Conservation (phyloP, 352 stramenopile genomes). For the Albugo candida region DNA sequence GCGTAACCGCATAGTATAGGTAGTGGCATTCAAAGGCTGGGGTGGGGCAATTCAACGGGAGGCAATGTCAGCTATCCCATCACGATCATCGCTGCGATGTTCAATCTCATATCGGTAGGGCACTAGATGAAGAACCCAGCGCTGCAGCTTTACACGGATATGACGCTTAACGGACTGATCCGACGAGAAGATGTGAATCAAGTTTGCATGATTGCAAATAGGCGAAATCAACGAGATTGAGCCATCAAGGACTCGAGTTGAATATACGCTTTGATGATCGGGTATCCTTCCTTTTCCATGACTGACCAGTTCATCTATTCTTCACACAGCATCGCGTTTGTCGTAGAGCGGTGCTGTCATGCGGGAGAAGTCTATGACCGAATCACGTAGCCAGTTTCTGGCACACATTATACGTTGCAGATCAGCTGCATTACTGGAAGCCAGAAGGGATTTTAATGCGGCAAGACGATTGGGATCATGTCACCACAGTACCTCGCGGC, state of each 20-base stretch:
- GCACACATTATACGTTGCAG: not conserved
- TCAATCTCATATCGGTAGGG: constrained; percentile 10
- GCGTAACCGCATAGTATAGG: too few relatives aligned
- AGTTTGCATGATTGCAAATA: constrained; percentile 13
- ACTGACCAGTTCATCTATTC: constrained; percentile 3
- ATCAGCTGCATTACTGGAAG: constrained; percentile 5
- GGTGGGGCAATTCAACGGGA: constrained; percentile 5
- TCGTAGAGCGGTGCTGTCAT: not conserved
- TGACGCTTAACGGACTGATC: constrained; percentile 11
- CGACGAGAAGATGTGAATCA: constrained; percentile 11
- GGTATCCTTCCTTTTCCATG: constrained; percentile 5
- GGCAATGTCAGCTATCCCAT: constrained; percentile 14
- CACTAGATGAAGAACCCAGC: constrained; percentile 7
- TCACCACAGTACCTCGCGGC: too few relatives aligned
- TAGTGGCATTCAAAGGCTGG: too few relatives aligned
- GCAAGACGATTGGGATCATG: too few relatives aligned
- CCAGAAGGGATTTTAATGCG: constrained; percentile 2
- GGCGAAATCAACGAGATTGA: constrained; percentile 4
- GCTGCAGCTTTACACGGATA: constrained; percentile 11
- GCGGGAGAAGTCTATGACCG: not conserved
- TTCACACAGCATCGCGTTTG: not conserved
- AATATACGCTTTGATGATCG: constrained; percentile 2
- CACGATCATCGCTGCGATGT: constrained; percentile 10
- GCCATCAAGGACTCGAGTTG: not conserved
- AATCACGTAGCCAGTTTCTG: not conserved